Percentiles rank a stretch among this genome's conserved stretches.
Conservation (phyloP, 1,139 yeast genomes). For the Diutina pseudorugosa region DNA sequence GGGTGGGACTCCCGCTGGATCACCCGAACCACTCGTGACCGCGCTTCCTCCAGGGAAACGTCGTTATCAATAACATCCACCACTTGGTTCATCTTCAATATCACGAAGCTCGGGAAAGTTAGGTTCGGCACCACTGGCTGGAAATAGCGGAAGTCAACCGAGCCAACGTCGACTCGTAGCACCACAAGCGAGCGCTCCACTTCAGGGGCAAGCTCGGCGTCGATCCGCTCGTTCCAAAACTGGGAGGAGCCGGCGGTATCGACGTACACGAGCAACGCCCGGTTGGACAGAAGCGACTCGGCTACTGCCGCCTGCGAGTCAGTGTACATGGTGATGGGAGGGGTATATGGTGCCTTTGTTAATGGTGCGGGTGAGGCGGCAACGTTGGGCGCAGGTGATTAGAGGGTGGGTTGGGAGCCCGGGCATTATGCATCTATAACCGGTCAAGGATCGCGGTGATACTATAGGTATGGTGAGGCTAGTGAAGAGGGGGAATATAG, state of each 20-base stretch:
- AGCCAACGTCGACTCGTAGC: neutral
- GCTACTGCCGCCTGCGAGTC: conserved; percentile 3
- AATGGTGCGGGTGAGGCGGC: neutral
- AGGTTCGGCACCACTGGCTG: neutral
- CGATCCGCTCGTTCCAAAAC: neutral
- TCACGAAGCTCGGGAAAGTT: neutral
- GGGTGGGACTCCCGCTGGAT: neutral
- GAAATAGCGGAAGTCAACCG: neutral
- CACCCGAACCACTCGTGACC: neutral
- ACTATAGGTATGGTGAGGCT: too few relatives aligned
- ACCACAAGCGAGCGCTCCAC: neutral
- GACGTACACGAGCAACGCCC: neutral
- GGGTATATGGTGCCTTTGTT: neutral
- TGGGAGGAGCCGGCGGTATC: neutral
- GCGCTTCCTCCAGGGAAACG: neutral
- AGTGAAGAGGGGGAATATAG: too few relatives aligned
- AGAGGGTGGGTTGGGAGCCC: neutral
- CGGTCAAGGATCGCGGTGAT: neutral
- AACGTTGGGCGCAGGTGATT: neutral
- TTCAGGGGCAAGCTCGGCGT: neutral
- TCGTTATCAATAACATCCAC: neutral
- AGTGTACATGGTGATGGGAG: neutral
- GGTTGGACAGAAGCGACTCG: neutral
- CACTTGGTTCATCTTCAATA: neutral
- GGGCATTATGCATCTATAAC: neutral